Base-by-base conservation (phyloP, 495 filamentous ascomycete genomes). In the Haplographium delicatum region DNA sequence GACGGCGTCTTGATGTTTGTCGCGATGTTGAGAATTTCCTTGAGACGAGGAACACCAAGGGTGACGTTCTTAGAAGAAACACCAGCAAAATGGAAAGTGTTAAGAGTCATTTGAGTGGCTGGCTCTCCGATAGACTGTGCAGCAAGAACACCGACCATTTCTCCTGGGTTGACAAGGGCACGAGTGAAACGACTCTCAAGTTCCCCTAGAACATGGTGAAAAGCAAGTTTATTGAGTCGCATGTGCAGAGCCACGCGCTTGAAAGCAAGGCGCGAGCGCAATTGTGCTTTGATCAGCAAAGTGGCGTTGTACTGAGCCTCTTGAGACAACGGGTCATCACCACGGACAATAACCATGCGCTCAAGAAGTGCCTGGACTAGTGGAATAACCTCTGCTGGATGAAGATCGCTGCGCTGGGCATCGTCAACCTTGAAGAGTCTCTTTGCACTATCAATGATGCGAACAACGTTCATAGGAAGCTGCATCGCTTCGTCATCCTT, bases 1-100 rank as follows among this genome's bases (percentile, higher is more conserved):
- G 89, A 91, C 5, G 93, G 93, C 0, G 93, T 99, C 76, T 99
- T 99, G 74, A 99, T 95, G 63, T 96, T 94, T 51, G 82, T 87
- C 2, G 93, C 91, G 34, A 97, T 86, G 64, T 99, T 97, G 30
- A 99, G 73, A 80, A 99, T 97, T 70, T 99, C 93, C 80, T 99
- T 99, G 16, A 99, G 76, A 80, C 93, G 91, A 40, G 93, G 93
- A 20, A 99, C 93, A 86, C 93, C 93, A 45, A 97, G 86, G 19
- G 93, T 99, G 42, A 97, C 89, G 76, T 97, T 99, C 83, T 99
- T 99, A 19, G 93, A 95, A 1, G 94, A 94, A 35, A 98, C 89
- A 94, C 93, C 93, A 67, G 93, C 89, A 70, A 99, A 97, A 78
- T 99, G 93, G 83, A 99, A 99, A 23, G 93, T 99, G 69, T 99